Evolutionary conservation across 2,329 filamentous ascomycete genomes (phyloP), one percentile per base, ranked within the genome.

Genomic region (Sporothrix dimorphospora): DNA sequence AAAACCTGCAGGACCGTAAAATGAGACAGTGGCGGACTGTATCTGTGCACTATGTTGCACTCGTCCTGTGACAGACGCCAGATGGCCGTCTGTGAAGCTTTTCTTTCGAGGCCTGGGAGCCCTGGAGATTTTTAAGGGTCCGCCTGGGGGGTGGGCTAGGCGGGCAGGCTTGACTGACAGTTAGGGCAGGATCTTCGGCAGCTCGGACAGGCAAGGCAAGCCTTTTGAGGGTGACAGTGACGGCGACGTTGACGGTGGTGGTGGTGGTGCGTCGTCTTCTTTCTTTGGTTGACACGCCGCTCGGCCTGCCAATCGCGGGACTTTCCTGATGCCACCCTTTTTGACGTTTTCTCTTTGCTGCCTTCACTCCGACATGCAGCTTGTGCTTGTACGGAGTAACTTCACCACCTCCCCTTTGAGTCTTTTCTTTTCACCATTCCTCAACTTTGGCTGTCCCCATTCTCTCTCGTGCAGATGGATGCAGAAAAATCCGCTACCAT

Each of bases 21-120:
- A 42, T 40, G 38, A n/a, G n/a, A 63, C 38, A 63, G 59, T 63
- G 38, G 21, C 38, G 38, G 38, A 63, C 59, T 63, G 59, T 63
- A 42, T 16, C 38, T 24, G n/a, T 63, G 59, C 59, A 63, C 59
- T 45, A 42, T 42, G 59, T 63, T 63, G 59, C 59, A 63, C 16
- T n/a, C 27, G 38, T 19, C 14, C 55, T 59, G 49, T 53, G 53
- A 34, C 53, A 5, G 53, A 19, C 21, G 21, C 51, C 47, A 53
- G n/a, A n/a, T n/a, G n/a, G n/a, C n/a, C n/a, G 21, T 40, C 42
- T 47, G 42, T 47, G 42, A 47, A 49, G 45, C 45, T 38, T 9
- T 38, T 59, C 45, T 14, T 24, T 16, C 55, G 16, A 34, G 12
- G 12, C 4, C 14, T 47, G 47, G 6, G n/a, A 51, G 47, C 11